Evolutionary conservation across 768 basidiomycete genomes (phyloP), one percentile per base, ranked within the genome.

Genomic region (Pseudohyphozyma bogoriensis): DNA sequence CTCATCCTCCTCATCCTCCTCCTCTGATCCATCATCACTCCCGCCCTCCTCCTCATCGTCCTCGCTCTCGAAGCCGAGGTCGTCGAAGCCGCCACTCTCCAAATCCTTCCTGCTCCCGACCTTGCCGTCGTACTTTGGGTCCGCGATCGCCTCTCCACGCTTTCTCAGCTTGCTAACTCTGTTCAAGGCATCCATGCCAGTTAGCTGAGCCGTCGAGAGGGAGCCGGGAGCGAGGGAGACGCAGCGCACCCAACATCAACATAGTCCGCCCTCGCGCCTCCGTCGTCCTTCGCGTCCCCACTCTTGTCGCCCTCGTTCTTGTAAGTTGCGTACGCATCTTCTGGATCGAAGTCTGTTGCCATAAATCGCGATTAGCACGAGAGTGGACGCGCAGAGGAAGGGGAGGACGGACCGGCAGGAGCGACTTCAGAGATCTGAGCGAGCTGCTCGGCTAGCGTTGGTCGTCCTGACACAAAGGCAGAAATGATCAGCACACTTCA

Each of bases 91-190:
- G n/a, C n/a, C n/a, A n/a, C n/a, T n/a, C n/a, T n/a, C n/a, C n/a
- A 74, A 70, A 42, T 24, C 49, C 28, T 52, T 54, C 56, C 53
- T 29, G 4, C 82, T 82, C 1, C 79, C 82, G 70, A 78, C 82
- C 6, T 81, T 77, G 24, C 84, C 87, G 45, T 81, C 80, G 74
- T 93, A 92, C 73, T 90, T 91, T 22, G 82, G 82, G 70, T 87
- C 86, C 32, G 80, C 75, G 55, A 88, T 73, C 61, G 80, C 82
- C 33, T 84, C 82, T 20, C 84, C 80, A 37, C 79, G 69, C 69
- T 79, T 85, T 33, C 87, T 80, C 54, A 93, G 71, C 35, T 79
- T 74, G 60, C 88, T 90, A 13, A 82, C 82, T 4, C 87, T 89
- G 62, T n/a, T n/a, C n/a, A n/a, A n/a, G n/a, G n/a, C 26, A 22